These are phyloP conservation scores for Xylaria palmicola DNA, from an alignment of 495 filamentous ascomycete genomes.

Conservation along the genomic window DNA sequence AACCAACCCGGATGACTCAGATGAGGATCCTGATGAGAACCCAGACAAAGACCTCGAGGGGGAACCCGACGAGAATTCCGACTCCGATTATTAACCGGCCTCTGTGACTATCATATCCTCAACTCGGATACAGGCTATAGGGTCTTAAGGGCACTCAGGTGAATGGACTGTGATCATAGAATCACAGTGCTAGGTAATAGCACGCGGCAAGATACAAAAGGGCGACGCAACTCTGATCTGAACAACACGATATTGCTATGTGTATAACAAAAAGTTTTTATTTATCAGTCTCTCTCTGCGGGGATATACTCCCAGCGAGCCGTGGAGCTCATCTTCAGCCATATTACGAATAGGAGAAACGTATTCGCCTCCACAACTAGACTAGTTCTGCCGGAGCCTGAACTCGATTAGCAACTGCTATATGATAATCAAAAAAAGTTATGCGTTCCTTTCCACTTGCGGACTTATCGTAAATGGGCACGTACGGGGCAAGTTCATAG, in stretches of 20 bases:
- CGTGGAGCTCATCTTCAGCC: neutral
- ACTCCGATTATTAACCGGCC: neutral
- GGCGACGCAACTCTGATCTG: neutral
- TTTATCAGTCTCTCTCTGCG: neutral
- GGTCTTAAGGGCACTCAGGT: too few species aligned
- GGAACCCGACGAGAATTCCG: too few species aligned
- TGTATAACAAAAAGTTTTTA: neutral
- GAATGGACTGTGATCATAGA: neutral
- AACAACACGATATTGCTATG: neutral
- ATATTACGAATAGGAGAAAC: neutral
- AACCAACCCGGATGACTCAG: too few species aligned
- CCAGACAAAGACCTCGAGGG: too few species aligned
- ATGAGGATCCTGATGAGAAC: too few species aligned
- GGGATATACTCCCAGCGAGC: neutral
- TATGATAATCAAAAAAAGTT: neutral
- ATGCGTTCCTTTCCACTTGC: conserved; percentile 12
- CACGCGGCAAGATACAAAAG: neutral
- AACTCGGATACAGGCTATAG: too few species aligned
- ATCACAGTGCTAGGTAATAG: too few species aligned
- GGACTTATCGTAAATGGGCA: too few species aligned
- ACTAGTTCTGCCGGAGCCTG: too few species aligned
- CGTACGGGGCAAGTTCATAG: too few species aligned
- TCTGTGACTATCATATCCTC: too few species aligned
- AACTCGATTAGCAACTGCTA: neutral
- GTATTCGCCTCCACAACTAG: neutral